Evolutionary conservation across 495 filamentous ascomycete genomes (phyloP).

Genomic region (Daldinia childiae): DNA sequence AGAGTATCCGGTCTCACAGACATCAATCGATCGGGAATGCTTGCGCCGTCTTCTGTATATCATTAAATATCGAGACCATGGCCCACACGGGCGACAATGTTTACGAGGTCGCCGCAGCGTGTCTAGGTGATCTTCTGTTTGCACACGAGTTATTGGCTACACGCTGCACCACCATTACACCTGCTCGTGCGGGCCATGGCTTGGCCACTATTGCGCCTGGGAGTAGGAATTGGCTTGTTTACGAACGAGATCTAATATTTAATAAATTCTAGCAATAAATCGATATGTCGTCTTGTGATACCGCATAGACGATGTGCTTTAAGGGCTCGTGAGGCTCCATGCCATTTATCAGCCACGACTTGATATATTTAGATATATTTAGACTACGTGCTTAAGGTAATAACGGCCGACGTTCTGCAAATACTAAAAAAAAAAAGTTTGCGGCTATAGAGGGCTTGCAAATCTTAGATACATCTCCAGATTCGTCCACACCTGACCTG

Average conservation of each 20-base stretch:
- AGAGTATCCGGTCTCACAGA: conserved; percentile 33
- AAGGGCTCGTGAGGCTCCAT: conserved; percentile 34
- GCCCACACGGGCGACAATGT: conserved; percentile 36
- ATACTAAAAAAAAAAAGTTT: background rate
- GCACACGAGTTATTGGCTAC: conserved; percentile 33
- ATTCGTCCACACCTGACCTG: conserved; percentile 2
- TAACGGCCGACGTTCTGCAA: conserved; percentile 12
- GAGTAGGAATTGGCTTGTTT: conserved; percentile 24
- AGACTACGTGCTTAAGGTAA: background rate
- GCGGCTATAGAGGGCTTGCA: conserved; percentile 12
- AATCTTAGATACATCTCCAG: background rate
- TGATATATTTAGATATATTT: conserved; percentile 21
- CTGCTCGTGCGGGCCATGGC: conserved; percentile 26
- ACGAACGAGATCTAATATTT: conserved; percentile 20
- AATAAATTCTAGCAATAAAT: conserved; percentile 20
- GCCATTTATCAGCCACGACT: conserved; percentile 33
- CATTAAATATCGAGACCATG: conserved; percentile 30
- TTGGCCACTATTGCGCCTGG: conserved; percentile 13
- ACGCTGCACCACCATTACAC: conserved; percentile 41
- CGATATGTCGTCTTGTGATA: conserved; percentile 28
- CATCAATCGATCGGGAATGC: conserved; percentile 33
- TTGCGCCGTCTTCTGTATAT: conserved; percentile 25
- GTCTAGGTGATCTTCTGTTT: conserved; percentile 13
- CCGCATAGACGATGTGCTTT: conserved; percentile 11
- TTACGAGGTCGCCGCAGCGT: conserved; percentile 33